phyloP scores from a whole-genome alignment of 495 filamentous ascomycete genomes.

The Aspergillus ostianus region DNA sequence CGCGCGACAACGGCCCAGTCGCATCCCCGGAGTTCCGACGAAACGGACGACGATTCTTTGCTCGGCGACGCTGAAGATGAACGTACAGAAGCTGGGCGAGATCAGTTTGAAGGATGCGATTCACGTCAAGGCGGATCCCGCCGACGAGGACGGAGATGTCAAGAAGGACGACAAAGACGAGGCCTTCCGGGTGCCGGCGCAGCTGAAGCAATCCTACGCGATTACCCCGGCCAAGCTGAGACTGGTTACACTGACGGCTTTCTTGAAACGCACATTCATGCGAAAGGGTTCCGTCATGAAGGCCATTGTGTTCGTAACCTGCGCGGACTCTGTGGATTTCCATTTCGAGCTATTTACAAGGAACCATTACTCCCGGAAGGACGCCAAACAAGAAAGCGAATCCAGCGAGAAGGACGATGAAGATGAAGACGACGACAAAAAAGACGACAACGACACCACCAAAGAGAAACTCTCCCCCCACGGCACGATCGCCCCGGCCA shows the following conservation, averaged over 20 bases:
- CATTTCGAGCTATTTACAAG: conserved; percentile 85
- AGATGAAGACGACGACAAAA: conserved; percentile 21
- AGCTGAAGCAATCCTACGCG: conserved; percentile 87
- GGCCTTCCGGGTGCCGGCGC: conserved; percentile 79
- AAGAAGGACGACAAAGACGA: conserved; percentile 45
- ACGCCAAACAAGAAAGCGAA: not conserved
- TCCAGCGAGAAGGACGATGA: conserved; percentile 21
- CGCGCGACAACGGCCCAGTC: conserved; percentile 41
- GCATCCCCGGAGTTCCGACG: conserved; percentile 61
- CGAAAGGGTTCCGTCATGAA: conserved; percentile 88
- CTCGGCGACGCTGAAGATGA: conserved; percentile 96
- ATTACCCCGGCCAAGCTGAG: conserved; percentile 86
- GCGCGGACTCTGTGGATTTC: conserved; percentile 95
- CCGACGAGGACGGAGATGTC: conserved; percentile 38
- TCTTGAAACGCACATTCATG: conserved; percentile 81
- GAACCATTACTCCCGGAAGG: conserved; percentile 26
- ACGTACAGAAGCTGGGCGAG: conserved; percentile 85
- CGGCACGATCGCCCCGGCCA: conserved; percentile 51
- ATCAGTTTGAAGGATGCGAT: conserved; percentile 92
- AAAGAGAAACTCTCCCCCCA: conserved; percentile 32
- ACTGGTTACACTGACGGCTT: conserved; percentile 78
- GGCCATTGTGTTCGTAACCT: conserved; percentile 92
- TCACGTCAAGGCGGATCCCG: conserved; percentile 71
- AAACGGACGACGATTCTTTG: conserved; percentile 86
- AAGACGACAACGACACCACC: conserved; percentile 25